Conservation (phyloP, 257 asterid species). For the Agastache rugosa region DNA sequence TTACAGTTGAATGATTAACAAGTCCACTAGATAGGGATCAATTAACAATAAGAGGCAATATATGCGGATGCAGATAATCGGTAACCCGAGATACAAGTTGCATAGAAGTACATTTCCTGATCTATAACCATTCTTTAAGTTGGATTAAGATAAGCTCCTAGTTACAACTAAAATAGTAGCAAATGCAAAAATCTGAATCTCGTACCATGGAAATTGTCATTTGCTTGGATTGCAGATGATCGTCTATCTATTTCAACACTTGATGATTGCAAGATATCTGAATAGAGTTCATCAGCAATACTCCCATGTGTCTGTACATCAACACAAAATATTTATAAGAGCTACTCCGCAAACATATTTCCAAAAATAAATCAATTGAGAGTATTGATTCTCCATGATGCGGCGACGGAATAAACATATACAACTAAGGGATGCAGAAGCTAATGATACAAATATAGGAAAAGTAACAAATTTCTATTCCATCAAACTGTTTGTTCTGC, state of each 20-base stretch:
- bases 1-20: not conserved
- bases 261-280: slow-evolving; percentile 46
- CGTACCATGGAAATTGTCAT: slow-evolving; percentile 39
- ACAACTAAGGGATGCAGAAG: not conserved
- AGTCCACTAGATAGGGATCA: not conserved
- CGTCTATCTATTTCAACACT: slow-evolving; percentile 35
- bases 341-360: slow-evolving; percentile 15
- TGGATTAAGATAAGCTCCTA: not conserved
- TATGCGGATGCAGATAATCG: not conserved
- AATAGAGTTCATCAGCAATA: slow-evolving; percentile 60
- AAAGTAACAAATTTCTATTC: not conserved
- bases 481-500: not conserved
- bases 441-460: slow-evolving; percentile 1
- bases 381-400: not conserved
- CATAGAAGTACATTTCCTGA: not conserved
- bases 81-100: not conserved
- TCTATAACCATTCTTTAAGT: too few species aligned
- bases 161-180: not conserved
- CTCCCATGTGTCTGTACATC: slow-evolving; percentile 49
- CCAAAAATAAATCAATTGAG: not conserved
- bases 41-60: not conserved
- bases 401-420: not conserved
- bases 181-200: not conserved
- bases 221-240: slow-evolving; percentile 35
- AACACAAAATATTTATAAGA: slow-evolving; percentile 5